phyloP scores from a whole-genome alignment of 495 filamentous ascomycete species.

The Penicillium pulvis region DNA sequence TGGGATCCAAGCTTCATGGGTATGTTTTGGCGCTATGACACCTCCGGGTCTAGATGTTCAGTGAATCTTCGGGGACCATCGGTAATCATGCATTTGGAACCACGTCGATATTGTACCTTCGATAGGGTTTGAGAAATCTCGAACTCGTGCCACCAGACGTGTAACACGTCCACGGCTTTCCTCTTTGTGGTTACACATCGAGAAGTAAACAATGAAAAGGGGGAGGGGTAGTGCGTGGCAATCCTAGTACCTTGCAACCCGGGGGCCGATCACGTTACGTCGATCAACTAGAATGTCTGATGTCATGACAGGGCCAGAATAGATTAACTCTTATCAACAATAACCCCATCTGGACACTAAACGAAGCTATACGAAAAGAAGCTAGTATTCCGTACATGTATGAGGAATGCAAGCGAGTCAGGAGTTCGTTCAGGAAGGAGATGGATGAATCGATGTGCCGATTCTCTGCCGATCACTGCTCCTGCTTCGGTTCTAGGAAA shows the following conservation, averaged over 20 bases:
- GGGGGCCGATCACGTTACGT: neutral
- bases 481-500: neutral
- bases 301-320: neutral
- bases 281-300: neutral
- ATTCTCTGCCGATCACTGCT: neutral
- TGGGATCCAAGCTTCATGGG: neutral
- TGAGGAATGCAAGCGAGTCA: neutral
- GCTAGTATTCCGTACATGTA: no score
- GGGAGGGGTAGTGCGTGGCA: neutral
- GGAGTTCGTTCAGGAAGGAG: slow-evolving; percentile 2
- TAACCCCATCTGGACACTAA: neutral
- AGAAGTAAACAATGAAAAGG: no score
- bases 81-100: neutral
- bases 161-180: neutral
- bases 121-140: neutral
- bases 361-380: neutral
- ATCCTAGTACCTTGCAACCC: neutral
- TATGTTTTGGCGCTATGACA: neutral
- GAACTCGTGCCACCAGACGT: neutral
- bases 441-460: neutral
- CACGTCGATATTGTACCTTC: neutral
- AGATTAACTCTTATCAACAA: neutral
- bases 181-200: neutral
- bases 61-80: neutral
- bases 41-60: neutral